Base-by-base conservation (phyloP, 2,329 filamentous ascomycete species). In the Emericellopsis atlantica region DNA sequence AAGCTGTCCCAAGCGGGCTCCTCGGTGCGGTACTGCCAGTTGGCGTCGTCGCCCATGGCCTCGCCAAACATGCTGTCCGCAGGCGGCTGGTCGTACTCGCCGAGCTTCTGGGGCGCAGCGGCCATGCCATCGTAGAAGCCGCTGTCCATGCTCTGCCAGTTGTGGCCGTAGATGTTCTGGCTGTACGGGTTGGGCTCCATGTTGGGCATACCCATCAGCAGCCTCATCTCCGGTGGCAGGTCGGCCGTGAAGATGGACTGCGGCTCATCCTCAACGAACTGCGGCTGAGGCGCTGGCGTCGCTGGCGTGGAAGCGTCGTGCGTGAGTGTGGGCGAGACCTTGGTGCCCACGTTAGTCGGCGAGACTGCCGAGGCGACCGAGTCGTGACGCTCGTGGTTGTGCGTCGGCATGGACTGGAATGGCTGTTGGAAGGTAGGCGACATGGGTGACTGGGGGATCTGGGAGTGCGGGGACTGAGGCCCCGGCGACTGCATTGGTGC, bases 181-280 rank as follows among this genome's bases (percentile, higher is more conserved):
- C 39, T 29, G 37, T 48, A 45, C 1, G 52, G 51, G 6, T 54
- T 51, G n/a, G 14, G 14, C 12, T 29, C 26, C 32, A 36, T 35
- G 7, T 39, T 52, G 47, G 32, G 32, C 32, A 59, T 52, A 24
- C 57, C 55, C 11, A 55, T 48, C 47, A 69, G 52, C 61, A 65
- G 61, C 47, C 60, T 66, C 2, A 61, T 57, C 38, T 69, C 65
- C 2, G 59, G 46, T 0, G 66, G 57, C 6, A 70, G 48, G 44
- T 67, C 60, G 0, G 62, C 49, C 0, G 65, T 68, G 40, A 69
- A 70, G 1, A 51, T 52, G 1, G 65, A 66, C 1, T 46, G 33
- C 14, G 11, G 9, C 18, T 40, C 26, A 5, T 33, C 37, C 36
- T 26, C 21, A n/a, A 6, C 36, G 34, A 38, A 38, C n/a, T 35